These are phyloP conservation scores for Thalassia testudinum DNA, from an alignment of 116 monocot species.

Conservation along the genomic window DNA sequence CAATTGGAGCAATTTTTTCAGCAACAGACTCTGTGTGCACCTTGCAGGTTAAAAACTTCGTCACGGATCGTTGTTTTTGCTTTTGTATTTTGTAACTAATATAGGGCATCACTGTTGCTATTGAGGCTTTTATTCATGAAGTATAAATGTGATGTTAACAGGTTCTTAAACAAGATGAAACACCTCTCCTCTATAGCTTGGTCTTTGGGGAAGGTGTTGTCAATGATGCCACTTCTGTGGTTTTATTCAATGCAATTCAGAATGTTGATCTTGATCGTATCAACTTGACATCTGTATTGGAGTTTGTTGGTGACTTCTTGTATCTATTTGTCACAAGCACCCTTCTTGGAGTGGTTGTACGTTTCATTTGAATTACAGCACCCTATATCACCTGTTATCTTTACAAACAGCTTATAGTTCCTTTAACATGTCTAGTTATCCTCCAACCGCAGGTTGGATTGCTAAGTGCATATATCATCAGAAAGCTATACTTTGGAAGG, in stretches of 20 bases:
- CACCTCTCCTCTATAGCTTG: constrained; percentile 79
- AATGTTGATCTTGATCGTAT: constrained; percentile 76
- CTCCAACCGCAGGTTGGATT: constrained; percentile 61
- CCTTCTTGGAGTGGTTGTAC: constrained; percentile 67
- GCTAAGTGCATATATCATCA: constrained; percentile 86
- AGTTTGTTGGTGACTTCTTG: constrained; percentile 60
- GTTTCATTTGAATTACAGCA: constrained; percentile 25
- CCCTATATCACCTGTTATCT: too few relatives aligned
- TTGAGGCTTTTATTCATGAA: not conserved
- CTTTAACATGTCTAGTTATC: too few relatives aligned
- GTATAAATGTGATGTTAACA: constrained; percentile 7
- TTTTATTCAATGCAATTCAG: constrained; percentile 93
- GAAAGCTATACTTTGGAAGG: constrained; percentile 92
- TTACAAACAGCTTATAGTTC: too few relatives aligned
- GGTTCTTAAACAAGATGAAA: constrained; percentile 96
- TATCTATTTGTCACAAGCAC: constrained; percentile 83
- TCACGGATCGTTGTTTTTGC: too few relatives aligned
- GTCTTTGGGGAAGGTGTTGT: constrained; percentile 99
- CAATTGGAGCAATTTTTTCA: constrained; percentile 77
- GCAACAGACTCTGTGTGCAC: constrained; percentile 94
- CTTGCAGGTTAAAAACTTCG: constrained; percentile 30
- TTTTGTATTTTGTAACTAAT: too few relatives aligned
- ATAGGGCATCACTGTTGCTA: too few relatives aligned
- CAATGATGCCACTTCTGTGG: constrained; percentile 96
- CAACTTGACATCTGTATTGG: constrained; percentile 27